Conservation (phyloP, 2,329 filamentous ascomycete species). For the Calonectria crousiana region DNA sequence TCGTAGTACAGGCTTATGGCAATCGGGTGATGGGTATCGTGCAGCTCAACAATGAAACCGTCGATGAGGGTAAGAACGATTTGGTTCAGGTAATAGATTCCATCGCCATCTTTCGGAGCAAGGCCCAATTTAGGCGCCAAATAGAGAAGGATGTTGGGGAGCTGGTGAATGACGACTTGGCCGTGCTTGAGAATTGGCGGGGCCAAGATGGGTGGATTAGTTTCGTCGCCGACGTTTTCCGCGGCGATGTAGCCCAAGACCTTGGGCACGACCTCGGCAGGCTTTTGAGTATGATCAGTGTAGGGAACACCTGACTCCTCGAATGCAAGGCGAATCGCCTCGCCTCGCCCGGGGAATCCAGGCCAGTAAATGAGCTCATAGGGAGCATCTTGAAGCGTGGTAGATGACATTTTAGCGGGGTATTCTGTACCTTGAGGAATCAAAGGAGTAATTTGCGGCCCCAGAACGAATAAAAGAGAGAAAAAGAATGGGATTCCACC, state of each 20-base stretch:
- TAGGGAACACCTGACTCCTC: constrained; percentile 77
- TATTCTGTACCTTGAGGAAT: not conserved
- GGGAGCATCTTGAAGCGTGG: constrained; percentile 54
- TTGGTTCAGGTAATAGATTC: constrained; percentile 70
- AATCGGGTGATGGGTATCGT: constrained; percentile 83
- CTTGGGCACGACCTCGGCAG: constrained; percentile 61
- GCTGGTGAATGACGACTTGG: constrained; percentile 74
- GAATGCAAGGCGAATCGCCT: constrained; percentile 78
- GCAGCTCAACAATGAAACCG: constrained; percentile 75
- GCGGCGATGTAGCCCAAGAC: constrained; percentile 63
- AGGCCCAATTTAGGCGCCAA: constrained; percentile 72
- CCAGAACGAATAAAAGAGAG: not conserved
- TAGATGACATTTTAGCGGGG: constrained; percentile 34
- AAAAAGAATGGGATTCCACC: not conserved
- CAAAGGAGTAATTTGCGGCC: not conserved
- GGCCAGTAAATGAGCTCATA: constrained; percentile 82
- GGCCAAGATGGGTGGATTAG: constrained; percentile 75
- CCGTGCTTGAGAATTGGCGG: constrained; percentile 76
- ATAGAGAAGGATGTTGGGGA: constrained; percentile 79
- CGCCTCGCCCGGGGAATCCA: constrained; percentile 77
- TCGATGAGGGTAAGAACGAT: constrained; percentile 79
- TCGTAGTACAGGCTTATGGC: constrained; percentile 73
- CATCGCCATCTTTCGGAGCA: constrained; percentile 55
- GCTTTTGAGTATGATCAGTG: constrained; percentile 62
- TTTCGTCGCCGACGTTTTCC: constrained; percentile 60